Conservation (phyloP, 208 protist species). For the Tritrichomonas musculus region DNA sequence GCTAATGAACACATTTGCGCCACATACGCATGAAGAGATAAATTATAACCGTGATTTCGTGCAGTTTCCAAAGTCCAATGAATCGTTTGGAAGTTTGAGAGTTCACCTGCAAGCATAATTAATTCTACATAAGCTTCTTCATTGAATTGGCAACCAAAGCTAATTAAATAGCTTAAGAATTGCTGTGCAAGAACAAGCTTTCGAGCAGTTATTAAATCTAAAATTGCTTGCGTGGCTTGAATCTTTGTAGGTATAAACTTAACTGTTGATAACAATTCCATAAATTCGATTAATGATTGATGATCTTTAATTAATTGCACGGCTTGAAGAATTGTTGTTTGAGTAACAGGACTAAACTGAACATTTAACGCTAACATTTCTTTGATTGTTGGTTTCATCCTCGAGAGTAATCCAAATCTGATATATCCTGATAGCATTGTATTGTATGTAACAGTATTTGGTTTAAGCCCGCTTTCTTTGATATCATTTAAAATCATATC, state of each 20-base stretch:
- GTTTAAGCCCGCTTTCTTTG: background rate
- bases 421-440: background rate
- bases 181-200: background rate
- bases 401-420: background rate
- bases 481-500: background rate
- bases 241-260: background rate
- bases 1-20: background rate
- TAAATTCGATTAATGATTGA: background rate
- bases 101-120: background rate
- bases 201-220: background rate
- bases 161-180: background rate
- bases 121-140: background rate
- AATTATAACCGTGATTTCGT: background rate
- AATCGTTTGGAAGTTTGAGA: background rate
- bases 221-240: background rate
- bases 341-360: background rate
- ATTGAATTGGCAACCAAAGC: background rate
- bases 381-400: background rate
- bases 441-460: conserved; percentile 20
- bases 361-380: background rate
- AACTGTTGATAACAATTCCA: background rate
- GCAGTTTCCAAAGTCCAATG: background rate
- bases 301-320: background rate
- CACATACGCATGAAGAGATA: background rate
- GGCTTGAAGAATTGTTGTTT: conserved; percentile 18